Conservation (phyloP, 1,139 yeast species). For the Sugiyamaella xylanicola region DNA sequence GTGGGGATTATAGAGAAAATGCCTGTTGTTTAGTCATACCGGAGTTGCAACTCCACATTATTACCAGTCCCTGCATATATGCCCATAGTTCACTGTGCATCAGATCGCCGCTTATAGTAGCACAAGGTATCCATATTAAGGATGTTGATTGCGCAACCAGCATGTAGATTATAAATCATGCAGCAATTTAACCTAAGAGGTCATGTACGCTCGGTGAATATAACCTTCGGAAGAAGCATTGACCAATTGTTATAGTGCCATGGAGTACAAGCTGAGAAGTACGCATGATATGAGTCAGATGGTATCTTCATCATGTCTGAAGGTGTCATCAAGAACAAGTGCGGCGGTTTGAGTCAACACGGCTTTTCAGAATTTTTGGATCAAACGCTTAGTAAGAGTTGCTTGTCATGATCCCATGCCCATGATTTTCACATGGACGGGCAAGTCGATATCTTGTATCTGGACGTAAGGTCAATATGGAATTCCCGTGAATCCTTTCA, state of each 20-base stretch:
- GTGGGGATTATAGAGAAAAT: too few relatives aligned
- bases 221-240: not conserved
- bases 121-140: not conserved
- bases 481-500: constrained; percentile 14
- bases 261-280: not conserved
- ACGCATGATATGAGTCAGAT: not conserved
- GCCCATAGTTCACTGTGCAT: not conserved
- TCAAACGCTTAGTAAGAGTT: not conserved
- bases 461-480: constrained; percentile 14
- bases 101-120: not conserved
- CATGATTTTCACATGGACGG: not conserved
- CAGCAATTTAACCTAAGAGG: not conserved
- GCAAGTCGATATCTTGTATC: constrained; percentile 1
- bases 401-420: not conserved
- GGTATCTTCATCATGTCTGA: not conserved
- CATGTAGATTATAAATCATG: not conserved
- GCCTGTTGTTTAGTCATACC: not conserved
- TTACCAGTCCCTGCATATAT: not conserved
- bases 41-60: not conserved
- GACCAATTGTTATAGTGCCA: too few relatives aligned
- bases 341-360: not conserved
- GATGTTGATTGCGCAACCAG: not conserved
- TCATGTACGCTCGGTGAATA: not conserved
- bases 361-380: not conserved
- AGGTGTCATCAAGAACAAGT: not conserved